These are phyloP conservation scores for Rhizopus arrhizus DNA, from an alignment of 371 early-diverging fungal genomes.

Conservation along the genomic window DNA sequence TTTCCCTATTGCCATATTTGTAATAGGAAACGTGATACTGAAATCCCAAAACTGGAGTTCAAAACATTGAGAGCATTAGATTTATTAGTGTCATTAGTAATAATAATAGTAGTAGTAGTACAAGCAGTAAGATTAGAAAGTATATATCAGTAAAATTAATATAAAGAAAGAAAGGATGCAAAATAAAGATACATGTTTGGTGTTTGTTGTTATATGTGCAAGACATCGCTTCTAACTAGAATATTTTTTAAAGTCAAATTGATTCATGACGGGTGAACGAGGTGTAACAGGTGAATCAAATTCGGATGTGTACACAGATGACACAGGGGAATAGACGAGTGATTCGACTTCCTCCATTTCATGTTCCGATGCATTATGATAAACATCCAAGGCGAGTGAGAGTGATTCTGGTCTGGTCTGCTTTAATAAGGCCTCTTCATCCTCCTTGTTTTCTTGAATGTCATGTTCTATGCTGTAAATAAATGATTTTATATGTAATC, in stretches of 20 bases:
- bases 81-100: not conserved
- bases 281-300: conserved; percentile 43
- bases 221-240: not conserved
- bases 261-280: conserved; percentile 20
- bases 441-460: conserved; percentile 2
- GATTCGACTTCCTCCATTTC: too few species aligned
- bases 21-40: too few species aligned
- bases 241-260: not conserved
- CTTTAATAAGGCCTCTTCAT: conserved; percentile 5
- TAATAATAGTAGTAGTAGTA: not conserved
- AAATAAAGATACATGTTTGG: too few species aligned
- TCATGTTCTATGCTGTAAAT: conserved; percentile 20
- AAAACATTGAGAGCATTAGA: too few species aligned
- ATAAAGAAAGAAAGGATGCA: not conserved
- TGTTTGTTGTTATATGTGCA: not conserved
- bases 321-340: conserved; percentile 20
- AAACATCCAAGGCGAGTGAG: not conserved
- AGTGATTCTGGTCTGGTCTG: conserved; percentile 5
- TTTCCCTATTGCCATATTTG: too few species aligned
- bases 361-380: conserved; percentile 5
- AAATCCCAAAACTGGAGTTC: too few species aligned
- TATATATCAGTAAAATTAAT: not conserved
- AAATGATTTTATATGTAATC: conserved; percentile 23
- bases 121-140: not conserved
- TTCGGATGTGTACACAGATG: conserved; percentile 31